Evolutionary conservation across 371 early-diverging fungal genomes (phyloP).

Genomic region (Lichtheimia corymbifera): DNA sequence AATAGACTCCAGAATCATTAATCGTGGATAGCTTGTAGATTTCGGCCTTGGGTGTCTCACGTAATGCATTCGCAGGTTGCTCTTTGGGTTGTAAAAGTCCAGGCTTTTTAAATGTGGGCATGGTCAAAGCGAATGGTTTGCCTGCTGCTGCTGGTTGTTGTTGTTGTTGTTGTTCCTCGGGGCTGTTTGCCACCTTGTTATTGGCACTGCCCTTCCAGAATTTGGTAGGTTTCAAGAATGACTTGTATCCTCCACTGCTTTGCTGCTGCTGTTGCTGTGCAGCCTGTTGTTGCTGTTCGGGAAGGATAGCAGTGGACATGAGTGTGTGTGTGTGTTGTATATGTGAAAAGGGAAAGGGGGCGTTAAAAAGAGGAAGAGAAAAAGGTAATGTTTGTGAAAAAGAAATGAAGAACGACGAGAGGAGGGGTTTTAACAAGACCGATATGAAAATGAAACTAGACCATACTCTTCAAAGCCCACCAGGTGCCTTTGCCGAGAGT

Average conservation of each 20-base stretch:
- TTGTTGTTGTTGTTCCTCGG: conserved; percentile 10
- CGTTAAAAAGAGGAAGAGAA: too few relatives aligned
- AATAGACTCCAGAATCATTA: conserved; percentile 39
- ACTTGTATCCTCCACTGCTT: conserved; percentile 10
- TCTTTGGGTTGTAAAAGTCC: not conserved
- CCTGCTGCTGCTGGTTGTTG: conserved; percentile 3
- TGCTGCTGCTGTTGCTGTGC: too few relatives aligned
- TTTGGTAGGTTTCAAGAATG: conserved; percentile 16
- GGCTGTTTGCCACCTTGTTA: conserved; percentile 6
- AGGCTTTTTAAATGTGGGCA: conserved; percentile 3
- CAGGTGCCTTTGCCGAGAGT: too few relatives aligned
- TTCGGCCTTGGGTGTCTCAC: conserved; percentile 28
- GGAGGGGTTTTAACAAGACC: too few relatives aligned
- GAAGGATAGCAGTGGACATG: too few relatives aligned
- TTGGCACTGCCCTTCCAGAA: conserved; percentile 14
- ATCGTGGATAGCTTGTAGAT: conserved; percentile 44
- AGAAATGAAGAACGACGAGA: too few relatives aligned
- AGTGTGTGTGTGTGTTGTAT: too few relatives aligned
- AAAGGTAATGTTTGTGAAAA: too few relatives aligned
- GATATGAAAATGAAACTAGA: too few relatives aligned
- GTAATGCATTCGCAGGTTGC: conserved; percentile 5
- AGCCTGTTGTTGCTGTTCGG: too few relatives aligned
- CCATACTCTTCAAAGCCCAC: too few relatives aligned
- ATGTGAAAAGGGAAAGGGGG: too few relatives aligned
- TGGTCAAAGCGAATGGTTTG: conserved; percentile 4